These are phyloP conservation scores for Suhomyces guaymorum DNA, from an alignment of 1,139 yeast species.

Conservation along the genomic window DNA sequence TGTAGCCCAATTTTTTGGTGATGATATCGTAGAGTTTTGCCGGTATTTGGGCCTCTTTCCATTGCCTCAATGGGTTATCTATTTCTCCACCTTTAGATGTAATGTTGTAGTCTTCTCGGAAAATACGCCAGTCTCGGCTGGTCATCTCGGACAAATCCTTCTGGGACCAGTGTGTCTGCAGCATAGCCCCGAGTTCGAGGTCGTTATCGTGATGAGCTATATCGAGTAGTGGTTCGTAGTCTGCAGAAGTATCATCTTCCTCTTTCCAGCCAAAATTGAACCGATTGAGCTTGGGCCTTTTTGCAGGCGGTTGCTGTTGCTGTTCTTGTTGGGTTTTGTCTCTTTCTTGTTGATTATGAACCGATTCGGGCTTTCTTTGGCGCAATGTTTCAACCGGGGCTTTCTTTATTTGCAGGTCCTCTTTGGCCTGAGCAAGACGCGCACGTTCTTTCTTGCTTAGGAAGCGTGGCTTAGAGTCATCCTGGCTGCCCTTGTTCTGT, in stretches of 20 bases:
- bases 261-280: constrained; percentile 71
- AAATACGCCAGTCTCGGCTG: constrained; percentile 84
- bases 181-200: constrained; percentile 16
- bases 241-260: constrained; percentile 55
- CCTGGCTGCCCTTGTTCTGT: constrained; percentile 19
- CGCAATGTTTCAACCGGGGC: constrained; percentile 11
- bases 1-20: constrained; percentile 45
- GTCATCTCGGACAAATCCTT: constrained; percentile 69
- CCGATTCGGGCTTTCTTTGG: constrained; percentile 5
- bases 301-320: constrained; percentile 3
- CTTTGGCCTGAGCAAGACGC: constrained; percentile 27
- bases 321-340: constrained; percentile 3
- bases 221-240: constrained; percentile 45
- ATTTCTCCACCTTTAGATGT: constrained; percentile 53
- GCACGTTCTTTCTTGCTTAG: constrained; percentile 51
- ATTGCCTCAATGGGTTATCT: constrained; percentile 65
- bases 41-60: constrained; percentile 67
- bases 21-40: constrained; percentile 36
- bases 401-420: constrained; percentile 20
- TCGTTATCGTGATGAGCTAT: constrained; percentile 16
- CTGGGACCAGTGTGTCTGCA: constrained; percentile 65
- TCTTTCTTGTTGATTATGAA: constrained; percentile 5
- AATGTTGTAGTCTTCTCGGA: constrained; percentile 77
- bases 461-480: constrained; percentile 41
- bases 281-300: constrained; percentile 25